phyloP scores from a whole-genome alignment of 148 eudicot genomes.

The Fagopyrum esculentum region DNA sequence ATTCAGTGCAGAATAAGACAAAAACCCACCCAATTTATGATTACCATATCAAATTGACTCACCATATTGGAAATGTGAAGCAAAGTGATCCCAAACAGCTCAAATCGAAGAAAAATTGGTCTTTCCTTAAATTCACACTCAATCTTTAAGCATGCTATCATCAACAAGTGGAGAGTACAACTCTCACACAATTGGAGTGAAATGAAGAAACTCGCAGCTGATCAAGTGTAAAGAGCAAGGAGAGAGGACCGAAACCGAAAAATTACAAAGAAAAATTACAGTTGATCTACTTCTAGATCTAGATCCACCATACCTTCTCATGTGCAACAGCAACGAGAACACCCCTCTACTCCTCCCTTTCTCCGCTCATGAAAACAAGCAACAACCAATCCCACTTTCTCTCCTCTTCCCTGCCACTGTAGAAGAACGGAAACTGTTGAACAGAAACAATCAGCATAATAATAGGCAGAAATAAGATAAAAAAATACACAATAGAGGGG shows the following conservation, averaged over 20 bases:
- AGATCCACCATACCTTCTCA: no score
- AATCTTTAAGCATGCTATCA: background rate
- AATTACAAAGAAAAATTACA: no score
- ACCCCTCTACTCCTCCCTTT: no score
- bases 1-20: background rate
- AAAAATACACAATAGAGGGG: background rate
- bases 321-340: no score
- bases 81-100: background rate
- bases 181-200: no score
- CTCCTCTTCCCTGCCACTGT: slow-evolving; percentile 94
- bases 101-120: background rate
- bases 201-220: no score
- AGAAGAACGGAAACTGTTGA: slow-evolving; percentile 88
- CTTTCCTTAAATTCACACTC: background rate
- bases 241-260: no score
- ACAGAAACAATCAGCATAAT: background rate
- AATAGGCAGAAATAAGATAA: slow-evolving; percentile 10
- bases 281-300: no score
- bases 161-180: background rate
- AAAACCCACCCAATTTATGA: background rate
- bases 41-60: background rate
- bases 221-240: no score
- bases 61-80: no score
- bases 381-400: no score
- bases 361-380: no score